These are phyloP conservation scores for Cairneyella variabilis DNA, from an alignment of 495 filamentous ascomycete genomes.

Conservation along the genomic window DNA sequence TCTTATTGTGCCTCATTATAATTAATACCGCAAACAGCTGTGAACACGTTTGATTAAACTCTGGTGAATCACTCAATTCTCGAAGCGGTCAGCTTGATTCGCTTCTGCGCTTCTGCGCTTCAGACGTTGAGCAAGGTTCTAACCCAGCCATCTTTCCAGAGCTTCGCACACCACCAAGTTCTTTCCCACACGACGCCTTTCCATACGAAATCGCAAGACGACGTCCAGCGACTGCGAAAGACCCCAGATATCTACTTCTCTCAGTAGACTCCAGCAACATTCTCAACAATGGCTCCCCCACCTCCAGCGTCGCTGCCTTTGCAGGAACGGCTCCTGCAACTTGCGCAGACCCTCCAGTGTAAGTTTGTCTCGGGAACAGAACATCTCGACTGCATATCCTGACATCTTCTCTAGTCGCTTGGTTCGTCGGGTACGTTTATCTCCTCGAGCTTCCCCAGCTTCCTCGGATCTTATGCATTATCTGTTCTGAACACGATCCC, in stretches of 20 bases:
- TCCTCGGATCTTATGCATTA: neutral
- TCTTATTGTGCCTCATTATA: neutral
- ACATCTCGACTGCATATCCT: constrained; percentile 9
- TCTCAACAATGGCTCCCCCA: constrained; percentile 69
- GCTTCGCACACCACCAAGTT: constrained; percentile 10
- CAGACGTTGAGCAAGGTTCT: neutral
- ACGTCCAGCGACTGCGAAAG: neutral
- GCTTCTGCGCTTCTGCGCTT: constrained; percentile 8
- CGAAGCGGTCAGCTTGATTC: constrained; percentile 3
- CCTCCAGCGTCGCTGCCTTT: constrained; percentile 68
- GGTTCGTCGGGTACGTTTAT: constrained; percentile 83
- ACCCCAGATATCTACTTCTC: too few relatives aligned
- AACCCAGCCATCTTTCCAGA: constrained; percentile 13
- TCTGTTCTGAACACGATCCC: constrained; percentile 1
- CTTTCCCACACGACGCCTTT: constrained; percentile 16
- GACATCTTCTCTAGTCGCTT: constrained; percentile 46
- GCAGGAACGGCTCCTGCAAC: constrained; percentile 63
- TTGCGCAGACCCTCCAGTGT: constrained; percentile 89
- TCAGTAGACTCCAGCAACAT: too few relatives aligned
- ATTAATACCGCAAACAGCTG: neutral
- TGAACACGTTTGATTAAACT: neutral
- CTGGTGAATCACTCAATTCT: neutral
- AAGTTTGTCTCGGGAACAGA: constrained; percentile 33
- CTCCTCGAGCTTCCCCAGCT: neutral
- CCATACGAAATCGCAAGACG: constrained; percentile 1